Conservation (phyloP, 83 land plant genomes). For the Larix sibirica region DNA sequence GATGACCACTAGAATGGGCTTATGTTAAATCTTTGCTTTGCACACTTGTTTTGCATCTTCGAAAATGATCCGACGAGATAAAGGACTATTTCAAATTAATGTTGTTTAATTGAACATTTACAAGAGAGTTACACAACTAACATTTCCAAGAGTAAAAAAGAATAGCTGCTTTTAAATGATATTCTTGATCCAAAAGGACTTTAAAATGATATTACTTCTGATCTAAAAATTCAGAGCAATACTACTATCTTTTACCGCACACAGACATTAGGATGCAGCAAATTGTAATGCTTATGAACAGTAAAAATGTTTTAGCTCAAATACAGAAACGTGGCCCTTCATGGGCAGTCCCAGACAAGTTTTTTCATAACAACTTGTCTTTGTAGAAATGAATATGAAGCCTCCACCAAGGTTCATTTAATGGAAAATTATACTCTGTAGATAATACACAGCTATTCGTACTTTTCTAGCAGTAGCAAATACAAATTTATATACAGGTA, state of each 20-base stretch:
- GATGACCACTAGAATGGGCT: background rate
- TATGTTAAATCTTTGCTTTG: background rate
- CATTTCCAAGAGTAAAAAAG: background rate
- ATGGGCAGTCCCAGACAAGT: background rate
- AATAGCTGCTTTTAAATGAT: too few species aligned
- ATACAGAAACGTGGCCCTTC: background rate
- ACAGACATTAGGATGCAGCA: background rate
- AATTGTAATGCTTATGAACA: background rate
- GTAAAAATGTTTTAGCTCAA: background rate
- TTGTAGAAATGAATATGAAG: background rate
- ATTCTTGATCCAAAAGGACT: background rate
- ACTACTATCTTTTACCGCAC: background rate
- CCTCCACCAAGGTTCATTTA: background rate
- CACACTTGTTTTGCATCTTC: background rate
- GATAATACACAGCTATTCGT: background rate
- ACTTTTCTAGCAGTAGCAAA: background rate
- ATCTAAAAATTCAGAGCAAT: background rate
- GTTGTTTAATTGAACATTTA: background rate
- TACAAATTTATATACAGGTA: background rate
- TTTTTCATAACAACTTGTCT: background rate
- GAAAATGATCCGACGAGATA: background rate
- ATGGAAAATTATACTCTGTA: background rate
- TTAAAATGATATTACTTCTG: background rate
- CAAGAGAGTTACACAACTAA: background rate
- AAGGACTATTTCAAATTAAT: background rate